Base-by-base conservation (phyloP, 2,329 filamentous ascomycete species). In the Blastomyces gilchristii region DNA sequence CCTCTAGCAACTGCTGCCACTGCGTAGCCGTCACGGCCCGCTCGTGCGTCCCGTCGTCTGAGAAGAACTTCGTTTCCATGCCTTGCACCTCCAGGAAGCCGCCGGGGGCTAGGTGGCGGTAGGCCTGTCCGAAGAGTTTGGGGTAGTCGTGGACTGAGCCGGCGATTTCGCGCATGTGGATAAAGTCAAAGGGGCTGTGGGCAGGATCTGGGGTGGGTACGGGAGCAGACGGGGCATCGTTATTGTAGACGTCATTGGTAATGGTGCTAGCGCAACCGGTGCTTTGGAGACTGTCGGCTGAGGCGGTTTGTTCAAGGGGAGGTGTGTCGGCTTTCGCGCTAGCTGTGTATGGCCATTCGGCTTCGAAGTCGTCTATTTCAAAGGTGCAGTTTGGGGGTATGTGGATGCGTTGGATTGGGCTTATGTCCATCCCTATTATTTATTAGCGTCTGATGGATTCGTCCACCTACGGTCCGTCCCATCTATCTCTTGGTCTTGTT, bases 21-120 rank as follows among this genome's bases (percentile, higher is more conserved):
- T 71, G 68, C 62, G 68, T 64, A 1, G 73, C 28, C 47, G 66
- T 67, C 2, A 63, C 64, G 1, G 72, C 73, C 0, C 64, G 31
- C 57, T 67, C 54, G 61, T 70, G 67, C 8, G 73, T 71, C 37
- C 68, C 74, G 63, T 76, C 74, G 52, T 75, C 72, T 7, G 73
- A 74, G 22, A 61, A 31, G 7, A 72, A 58, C 37, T 62, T 63
- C 2, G 67, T 59, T 58, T 74, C 72, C 54, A 72, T 74, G 59
- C 73, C 72, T 64, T 76, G 73, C 34, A 71, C 63, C 63, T 76
- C 74, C 25, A 76, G 65, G 71, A 73, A 76, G 0, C 74, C 74
- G 6, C 73, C 74, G 0, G 74, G 74, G 52, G 69, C 71, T 0
- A 75, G 62, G 63, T 76, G 70, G 28, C 65, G 61, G 60, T 69